Evolutionary conservation across 2,329 filamentous ascomycete genomes (phyloP).

Genomic region (Stachybotrys chartarum): DNA sequence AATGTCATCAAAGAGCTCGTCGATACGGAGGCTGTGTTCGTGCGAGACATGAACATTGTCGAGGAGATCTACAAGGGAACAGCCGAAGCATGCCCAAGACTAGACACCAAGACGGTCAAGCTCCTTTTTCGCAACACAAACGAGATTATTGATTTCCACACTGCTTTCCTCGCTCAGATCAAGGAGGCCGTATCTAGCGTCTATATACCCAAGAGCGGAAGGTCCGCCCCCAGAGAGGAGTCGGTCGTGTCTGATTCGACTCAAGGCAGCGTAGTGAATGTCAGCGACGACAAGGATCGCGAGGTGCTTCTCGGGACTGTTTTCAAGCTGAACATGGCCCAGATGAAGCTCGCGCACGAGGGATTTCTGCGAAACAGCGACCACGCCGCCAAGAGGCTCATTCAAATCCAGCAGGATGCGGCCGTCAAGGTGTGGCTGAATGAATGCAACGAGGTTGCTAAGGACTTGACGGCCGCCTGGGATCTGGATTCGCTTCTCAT

Average conservation of each 20-base stretch:
- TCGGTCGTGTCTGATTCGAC: slow-evolving; percentile 32
- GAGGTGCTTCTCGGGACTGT: slow-evolving; percentile 44
- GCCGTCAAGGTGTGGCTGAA: slow-evolving; percentile 77
- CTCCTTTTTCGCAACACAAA: slow-evolving; percentile 89
- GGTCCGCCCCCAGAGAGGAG: slow-evolving; percentile 33
- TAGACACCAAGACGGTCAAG: slow-evolving; percentile 79
- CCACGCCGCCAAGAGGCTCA: slow-evolving; percentile 51
- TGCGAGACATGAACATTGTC: slow-evolving; percentile 93
- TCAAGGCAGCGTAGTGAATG: slow-evolving; percentile 30
- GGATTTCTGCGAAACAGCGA: slow-evolving; percentile 58
- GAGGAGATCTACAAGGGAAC: slow-evolving; percentile 98
- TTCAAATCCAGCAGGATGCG: slow-evolving; percentile 55
- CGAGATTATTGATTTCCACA: slow-evolving; percentile 82
- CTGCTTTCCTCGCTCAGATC: slow-evolving; percentile 68
- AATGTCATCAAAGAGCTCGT: slow-evolving; percentile 87
- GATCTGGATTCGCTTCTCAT: slow-evolving; percentile 92
- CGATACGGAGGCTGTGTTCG: slow-evolving; percentile 86
- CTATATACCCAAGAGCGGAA: slow-evolving; percentile 57
- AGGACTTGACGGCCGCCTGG: slow-evolving; percentile 90
- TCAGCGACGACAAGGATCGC: slow-evolving; percentile 46
- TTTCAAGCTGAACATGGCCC: slow-evolving; percentile 49
- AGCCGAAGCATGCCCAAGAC: slow-evolving; percentile 69
- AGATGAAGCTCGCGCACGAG: slow-evolving; percentile 55
- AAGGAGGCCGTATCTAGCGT: slow-evolving; percentile 75
- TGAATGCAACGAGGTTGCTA: slow-evolving; percentile 87